These are phyloP conservation scores for Rhizopus stolonifer DNA, from an alignment of 371 early-diverging fungal genomes.

Conservation along the genomic window DNA sequence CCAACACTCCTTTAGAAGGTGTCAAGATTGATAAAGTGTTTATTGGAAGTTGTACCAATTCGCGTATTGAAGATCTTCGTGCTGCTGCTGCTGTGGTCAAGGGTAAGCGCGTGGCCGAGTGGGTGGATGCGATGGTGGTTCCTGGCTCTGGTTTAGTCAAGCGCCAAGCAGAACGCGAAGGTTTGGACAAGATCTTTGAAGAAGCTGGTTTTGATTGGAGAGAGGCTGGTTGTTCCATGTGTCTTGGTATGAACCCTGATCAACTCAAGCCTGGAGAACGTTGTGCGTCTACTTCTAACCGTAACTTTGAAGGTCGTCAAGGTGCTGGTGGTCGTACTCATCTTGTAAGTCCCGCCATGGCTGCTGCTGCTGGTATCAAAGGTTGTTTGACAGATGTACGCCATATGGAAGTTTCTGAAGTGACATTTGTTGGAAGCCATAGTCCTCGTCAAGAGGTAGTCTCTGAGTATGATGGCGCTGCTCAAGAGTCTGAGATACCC, in stretches of 20 bases:
- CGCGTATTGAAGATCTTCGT: slow-evolving; percentile 74
- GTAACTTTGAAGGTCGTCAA: slow-evolving; percentile 75
- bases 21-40: slow-evolving; percentile 68
- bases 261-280: slow-evolving; percentile 66
- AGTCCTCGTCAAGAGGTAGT: slow-evolving; percentile 21
- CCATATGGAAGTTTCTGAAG: slow-evolving; percentile 21
- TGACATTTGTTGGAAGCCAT: slow-evolving; percentile 20
- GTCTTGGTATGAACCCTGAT: slow-evolving; percentile 76
- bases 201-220: slow-evolving; percentile 75
- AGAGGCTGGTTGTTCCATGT: slow-evolving; percentile 76
- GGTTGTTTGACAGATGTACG: slow-evolving; percentile 52
- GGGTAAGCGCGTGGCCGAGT: slow-evolving; percentile 59
- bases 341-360: slow-evolving; percentile 53
- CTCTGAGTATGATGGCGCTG: slow-evolving; percentile 17
- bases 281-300: slow-evolving; percentile 71
- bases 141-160: slow-evolving; percentile 73
- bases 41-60: slow-evolving; percentile 74
- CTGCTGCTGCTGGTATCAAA: slow-evolving; percentile 50
- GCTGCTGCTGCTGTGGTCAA: slow-evolving; percentile 62
- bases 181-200: slow-evolving; percentile 62
- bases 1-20: slow-evolving; percentile 58
- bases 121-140: slow-evolving; percentile 71
- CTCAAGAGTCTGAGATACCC: slow-evolving; percentile 7
- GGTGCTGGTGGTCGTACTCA: slow-evolving; percentile 66
- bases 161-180: slow-evolving; percentile 69